Conservation (phyloP, 305 asterid genomes). For the Rubia occidens region DNA sequence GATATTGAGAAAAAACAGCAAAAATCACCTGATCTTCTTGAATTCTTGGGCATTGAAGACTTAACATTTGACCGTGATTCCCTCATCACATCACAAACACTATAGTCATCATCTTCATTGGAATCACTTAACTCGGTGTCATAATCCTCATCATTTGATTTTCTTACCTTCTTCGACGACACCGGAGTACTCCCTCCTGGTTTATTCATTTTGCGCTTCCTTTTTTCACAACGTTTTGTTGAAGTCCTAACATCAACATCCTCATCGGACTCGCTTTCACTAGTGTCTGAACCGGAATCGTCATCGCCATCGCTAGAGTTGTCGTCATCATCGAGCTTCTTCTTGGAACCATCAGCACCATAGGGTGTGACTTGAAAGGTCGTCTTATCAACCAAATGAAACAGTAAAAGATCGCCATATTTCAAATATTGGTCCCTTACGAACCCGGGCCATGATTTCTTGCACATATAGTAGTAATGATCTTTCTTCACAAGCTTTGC, state of each 20-base stretch:
- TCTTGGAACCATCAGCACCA: background rate
- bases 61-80: too few relatives aligned
- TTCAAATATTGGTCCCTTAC: background rate
- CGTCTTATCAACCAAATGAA: background rate
- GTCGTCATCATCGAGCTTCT: background rate
- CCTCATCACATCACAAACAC: too few relatives aligned
- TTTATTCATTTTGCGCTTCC: background rate
- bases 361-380: background rate
- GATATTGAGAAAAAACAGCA: background rate
- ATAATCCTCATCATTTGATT: background rate
- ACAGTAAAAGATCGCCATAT: background rate
- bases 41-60: background rate
- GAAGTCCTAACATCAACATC: background rate
- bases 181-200: background rate
- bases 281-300: background rate
- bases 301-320: background rate
- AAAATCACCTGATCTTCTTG: background rate
- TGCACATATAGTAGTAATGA: background rate
- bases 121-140: background rate
- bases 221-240: background rate
- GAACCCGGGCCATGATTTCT: slow-evolving; percentile 1
- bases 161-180: background rate
- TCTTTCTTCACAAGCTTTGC: background rate
- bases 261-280: background rate
- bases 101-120: background rate